A percentile compares a stretch with the other conserved stretches of the same genome.
phyloP scores from a whole-genome alignment of 495 filamentous ascomycete genomes.

The Pyrenula aspistea region DNA sequence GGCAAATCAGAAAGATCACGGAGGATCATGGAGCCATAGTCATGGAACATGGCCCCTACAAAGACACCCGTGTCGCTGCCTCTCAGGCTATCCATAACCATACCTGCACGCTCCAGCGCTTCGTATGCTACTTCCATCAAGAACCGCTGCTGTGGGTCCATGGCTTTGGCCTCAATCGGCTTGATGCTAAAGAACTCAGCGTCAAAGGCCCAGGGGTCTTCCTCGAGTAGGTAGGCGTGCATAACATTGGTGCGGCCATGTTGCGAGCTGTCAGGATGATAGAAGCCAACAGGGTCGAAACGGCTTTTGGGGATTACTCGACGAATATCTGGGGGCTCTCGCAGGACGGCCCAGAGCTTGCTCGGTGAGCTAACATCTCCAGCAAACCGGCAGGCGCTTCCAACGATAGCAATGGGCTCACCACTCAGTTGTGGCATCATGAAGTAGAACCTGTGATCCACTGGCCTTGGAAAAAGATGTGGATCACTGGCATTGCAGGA shows the following conservation, averaged over 20 bases:
- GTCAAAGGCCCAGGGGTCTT: conserved; percentile 34
- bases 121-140: conserved; percentile 18
- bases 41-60: conserved; percentile 30
- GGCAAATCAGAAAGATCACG: conserved; percentile 12
- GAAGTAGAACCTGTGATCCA: no score
- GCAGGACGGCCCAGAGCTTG: not conserved
- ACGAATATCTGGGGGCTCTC: not conserved
- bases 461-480: no score
- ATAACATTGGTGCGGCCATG: not conserved
- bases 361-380: not conserved
- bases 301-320: not conserved
- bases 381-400: not conserved
- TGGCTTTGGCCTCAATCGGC: conserved; percentile 36
- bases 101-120: conserved; percentile 19
- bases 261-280: not conserved
- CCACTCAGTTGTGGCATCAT: no score
- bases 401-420: conserved; percentile 16
- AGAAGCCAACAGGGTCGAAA: not conserved
- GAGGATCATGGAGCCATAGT: conserved; percentile 19
- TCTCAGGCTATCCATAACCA: conserved; percentile 25
- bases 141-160: conserved; percentile 14
- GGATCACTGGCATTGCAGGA: no score
- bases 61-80: conserved; percentile 39
- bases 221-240: conserved; percentile 24
- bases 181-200: conserved; percentile 49